These are phyloP conservation scores for Quercus rubra DNA, from an alignment of 306 rosid species.

Conservation along the genomic window DNA sequence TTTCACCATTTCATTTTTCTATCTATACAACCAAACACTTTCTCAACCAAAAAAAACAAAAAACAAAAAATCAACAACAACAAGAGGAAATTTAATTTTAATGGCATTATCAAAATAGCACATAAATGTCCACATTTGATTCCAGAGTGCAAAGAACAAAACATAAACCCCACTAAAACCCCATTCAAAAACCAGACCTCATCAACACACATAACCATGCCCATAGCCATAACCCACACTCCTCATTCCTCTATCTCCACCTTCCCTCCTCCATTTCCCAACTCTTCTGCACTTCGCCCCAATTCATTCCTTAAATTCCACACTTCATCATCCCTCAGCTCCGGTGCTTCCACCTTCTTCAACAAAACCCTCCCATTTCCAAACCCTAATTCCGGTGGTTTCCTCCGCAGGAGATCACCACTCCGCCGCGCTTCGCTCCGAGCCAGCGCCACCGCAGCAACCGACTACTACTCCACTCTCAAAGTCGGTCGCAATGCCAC, in stretches of 20 bases:
- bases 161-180: too few relatives aligned
- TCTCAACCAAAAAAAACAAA: too few relatives aligned
- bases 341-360: constrained; percentile 33
- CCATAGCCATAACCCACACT: constrained; percentile 23
- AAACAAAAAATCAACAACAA: too few relatives aligned
- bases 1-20: too few relatives aligned
- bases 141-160: too few relatives aligned
- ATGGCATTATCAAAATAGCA: too few relatives aligned
- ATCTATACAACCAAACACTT: too few relatives aligned
- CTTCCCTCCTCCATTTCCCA: constrained; percentile 8
- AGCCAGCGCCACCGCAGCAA: constrained; percentile 31
- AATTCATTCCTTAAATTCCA: constrained; percentile 18
- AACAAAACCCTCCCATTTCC: constrained; percentile 1
- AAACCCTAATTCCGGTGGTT: constrained; percentile 24
- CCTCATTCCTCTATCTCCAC: constrained; percentile 18
- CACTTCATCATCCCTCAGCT: constrained; percentile 11
- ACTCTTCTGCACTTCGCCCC: constrained; percentile 14
- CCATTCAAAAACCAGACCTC: not conserved
- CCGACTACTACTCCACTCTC: constrained; percentile 67
- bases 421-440: constrained; percentile 24
- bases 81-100: too few relatives aligned
- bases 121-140: too few relatives aligned
- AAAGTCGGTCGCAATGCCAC: constrained; percentile 58
- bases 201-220: not conserved
- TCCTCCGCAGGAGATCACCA: constrained; percentile 25